phyloP scores from a whole-genome alignment of 176 grass and related monocot species.

The Secale cereale region DNA sequence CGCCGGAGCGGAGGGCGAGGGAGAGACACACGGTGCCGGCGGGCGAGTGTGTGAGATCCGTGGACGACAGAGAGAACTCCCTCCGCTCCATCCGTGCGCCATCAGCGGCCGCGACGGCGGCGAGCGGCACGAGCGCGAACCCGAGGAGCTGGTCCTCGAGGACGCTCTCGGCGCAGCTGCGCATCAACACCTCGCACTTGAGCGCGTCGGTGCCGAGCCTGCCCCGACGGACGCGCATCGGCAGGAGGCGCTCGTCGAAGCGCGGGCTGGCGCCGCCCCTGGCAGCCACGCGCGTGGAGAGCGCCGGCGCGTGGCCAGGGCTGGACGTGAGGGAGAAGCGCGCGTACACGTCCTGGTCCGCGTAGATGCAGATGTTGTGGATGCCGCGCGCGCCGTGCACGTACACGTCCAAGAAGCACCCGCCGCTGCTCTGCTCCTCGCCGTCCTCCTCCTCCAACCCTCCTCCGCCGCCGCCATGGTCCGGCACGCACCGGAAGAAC shows the following conservation, averaged over 20 bases:
- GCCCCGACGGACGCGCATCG: slow-evolving; percentile 1
- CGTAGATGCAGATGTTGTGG: slow-evolving; percentile 96
- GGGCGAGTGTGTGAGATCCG: slow-evolving; percentile 75
- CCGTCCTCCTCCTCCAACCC: not conserved
- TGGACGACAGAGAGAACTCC: slow-evolving; percentile 83
- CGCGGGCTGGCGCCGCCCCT: slow-evolving; percentile 51
- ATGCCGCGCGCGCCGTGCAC: slow-evolving; percentile 66
- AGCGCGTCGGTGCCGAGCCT: slow-evolving; percentile 52
- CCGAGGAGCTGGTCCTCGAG: slow-evolving; percentile 92
- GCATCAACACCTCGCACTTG: slow-evolving; percentile 96
- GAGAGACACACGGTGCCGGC: slow-evolving; percentile 63
- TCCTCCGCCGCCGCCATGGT: not conserved
- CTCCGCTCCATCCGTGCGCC: not conserved
- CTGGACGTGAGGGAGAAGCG: slow-evolving; percentile 63
- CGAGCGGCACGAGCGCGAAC: slow-evolving; percentile 80
- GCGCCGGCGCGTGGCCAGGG: slow-evolving; percentile 53
- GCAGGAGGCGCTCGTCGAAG: slow-evolving; percentile 57
- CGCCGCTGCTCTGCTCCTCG: not conserved
- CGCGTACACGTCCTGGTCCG: slow-evolving; percentile 87
- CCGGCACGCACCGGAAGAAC: not conserved
- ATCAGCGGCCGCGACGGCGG: slow-evolving; percentile 31
- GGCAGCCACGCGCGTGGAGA: slow-evolving; percentile 51
- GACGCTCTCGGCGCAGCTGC: slow-evolving; percentile 50
- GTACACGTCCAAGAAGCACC: slow-evolving; percentile 57
- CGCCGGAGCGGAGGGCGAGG: slow-evolving; percentile 36